Conservation (phyloP, 1,284 basidiomycete genomes). For the Polyporus tsugae region DNA sequence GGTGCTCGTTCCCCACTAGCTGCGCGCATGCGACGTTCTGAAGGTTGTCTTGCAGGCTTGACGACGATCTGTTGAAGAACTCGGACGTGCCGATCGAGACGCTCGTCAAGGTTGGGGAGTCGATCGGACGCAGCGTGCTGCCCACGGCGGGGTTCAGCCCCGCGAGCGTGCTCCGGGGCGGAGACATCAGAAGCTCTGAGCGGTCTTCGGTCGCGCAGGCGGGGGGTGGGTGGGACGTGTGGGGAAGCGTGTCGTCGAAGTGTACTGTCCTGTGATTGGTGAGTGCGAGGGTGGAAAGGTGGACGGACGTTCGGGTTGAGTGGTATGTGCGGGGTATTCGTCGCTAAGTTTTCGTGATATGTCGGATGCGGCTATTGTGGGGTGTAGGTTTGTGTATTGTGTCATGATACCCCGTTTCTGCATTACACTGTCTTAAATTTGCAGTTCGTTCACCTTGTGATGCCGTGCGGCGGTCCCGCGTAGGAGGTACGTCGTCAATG, state of each 20-base stretch:
- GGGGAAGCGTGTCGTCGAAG: neutral
- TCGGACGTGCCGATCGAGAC: constrained; percentile 74
- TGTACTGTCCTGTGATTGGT: neutral
- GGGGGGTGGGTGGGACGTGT: neutral
- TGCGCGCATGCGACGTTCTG: neutral
- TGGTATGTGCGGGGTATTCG: neutral
- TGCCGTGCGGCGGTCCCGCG: neutral
- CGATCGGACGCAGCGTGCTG: constrained; percentile 22
- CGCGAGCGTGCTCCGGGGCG: neutral
- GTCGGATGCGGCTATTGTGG: neutral
- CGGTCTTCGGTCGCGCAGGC: neutral
- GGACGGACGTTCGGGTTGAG: neutral
- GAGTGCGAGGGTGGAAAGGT: neutral
- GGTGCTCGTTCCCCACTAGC: constrained; percentile 10
- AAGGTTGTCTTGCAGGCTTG: constrained; percentile 55
- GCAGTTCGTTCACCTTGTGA: neutral
- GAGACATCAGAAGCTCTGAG: neutral
- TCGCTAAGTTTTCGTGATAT: neutral
- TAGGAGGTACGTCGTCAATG: neutral
- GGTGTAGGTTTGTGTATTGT: neutral
- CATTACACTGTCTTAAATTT: neutral
- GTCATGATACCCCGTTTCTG: neutral
- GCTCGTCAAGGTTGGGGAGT: constrained; percentile 63
- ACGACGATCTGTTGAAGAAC: constrained; percentile 71
- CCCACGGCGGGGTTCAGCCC: constrained; percentile 7